These are phyloP conservation scores for Tylopilus vinaceipallidus DNA, from an alignment of 768 basidiomycete species.

Conservation along the genomic window DNA sequence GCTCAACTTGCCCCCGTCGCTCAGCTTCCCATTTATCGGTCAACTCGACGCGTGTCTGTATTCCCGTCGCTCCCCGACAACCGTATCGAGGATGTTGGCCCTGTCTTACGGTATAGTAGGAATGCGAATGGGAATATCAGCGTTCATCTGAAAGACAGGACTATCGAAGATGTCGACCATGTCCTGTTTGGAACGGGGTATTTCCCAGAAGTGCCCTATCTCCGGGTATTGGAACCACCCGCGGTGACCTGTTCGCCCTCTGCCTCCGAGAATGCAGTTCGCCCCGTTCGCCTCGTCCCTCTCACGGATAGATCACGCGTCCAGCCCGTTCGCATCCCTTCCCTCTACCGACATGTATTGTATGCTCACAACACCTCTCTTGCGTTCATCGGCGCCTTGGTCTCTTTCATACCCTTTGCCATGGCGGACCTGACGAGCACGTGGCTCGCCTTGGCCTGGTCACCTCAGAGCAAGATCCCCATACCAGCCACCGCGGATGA, in stretches of 20 bases:
- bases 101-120: constrained; percentile 36
- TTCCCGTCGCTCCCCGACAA: constrained; percentile 43
- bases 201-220: constrained; percentile 39
- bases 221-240: constrained; percentile 30
- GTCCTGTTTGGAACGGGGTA: constrained; percentile 51
- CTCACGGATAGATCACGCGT: constrained; percentile 27
- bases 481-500: constrained; percentile 41
- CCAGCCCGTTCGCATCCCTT: constrained; percentile 40
- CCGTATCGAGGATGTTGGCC: constrained; percentile 42
- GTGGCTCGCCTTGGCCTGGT: constrained; percentile 47
- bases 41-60: constrained; percentile 42
- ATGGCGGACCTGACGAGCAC: constrained; percentile 49
- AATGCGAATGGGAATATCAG: constrained; percentile 27
- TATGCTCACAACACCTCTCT: constrained; percentile 47
- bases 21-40: constrained; percentile 43
- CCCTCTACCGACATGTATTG: constrained; percentile 43
- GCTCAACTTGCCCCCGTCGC: constrained; percentile 42
- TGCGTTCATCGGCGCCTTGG: constrained; percentile 43
- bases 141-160: constrained; percentile 36
- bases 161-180: constrained; percentile 39
- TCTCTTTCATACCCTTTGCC: constrained; percentile 47
- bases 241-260: not conserved
- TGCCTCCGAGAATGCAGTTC: not conserved
- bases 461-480: constrained; percentile 14
- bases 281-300: too few relatives aligned